phyloP scores from a whole-genome alignment of 192 early-diverging fungal species.

The Coemansia sp. region DNA sequence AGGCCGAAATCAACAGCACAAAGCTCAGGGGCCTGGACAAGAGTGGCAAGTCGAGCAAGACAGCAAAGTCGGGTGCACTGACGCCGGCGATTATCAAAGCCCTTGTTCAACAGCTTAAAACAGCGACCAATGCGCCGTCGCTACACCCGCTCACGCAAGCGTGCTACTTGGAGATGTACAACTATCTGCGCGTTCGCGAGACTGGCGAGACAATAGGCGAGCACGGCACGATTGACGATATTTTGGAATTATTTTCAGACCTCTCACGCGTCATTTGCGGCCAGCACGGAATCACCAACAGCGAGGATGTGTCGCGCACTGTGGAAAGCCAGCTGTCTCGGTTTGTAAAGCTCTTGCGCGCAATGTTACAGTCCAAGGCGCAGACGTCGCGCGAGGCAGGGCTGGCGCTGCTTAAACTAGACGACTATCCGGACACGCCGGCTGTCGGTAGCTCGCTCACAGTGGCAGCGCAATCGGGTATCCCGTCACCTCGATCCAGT shows the following conservation, averaged over 20 bases:
- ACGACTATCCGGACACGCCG: conserved; percentile 30
- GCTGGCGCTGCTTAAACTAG: conserved; percentile 45
- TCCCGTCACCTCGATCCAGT: conserved; percentile 7
- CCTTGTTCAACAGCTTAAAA: conserved; percentile 43
- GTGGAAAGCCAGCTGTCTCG: conserved; percentile 44
- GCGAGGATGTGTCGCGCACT: conserved; percentile 29
- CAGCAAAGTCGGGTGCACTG: conserved; percentile 20
- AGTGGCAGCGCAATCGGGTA: conserved; percentile 11
- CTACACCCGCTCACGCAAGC: conserved; percentile 46
- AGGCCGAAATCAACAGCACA: conserved; percentile 30
- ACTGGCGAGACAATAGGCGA: conserved; percentile 29
- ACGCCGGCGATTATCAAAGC: conserved; percentile 39
- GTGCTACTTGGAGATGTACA: conserved; percentile 40
- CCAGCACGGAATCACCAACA: conserved; percentile 28
- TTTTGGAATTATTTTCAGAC: conserved; percentile 39
- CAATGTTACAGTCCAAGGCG: conserved; percentile 44
- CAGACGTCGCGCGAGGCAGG: conserved; percentile 53
- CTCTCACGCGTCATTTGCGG: conserved; percentile 21
- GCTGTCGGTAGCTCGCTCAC: conserved; percentile 9
- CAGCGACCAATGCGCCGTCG: conserved; percentile 25
- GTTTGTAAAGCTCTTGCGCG: conserved; percentile 46
- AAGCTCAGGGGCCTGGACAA: conserved; percentile 34
- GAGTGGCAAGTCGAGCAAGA: not conserved
- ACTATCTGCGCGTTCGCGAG: conserved; percentile 31
- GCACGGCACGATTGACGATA: conserved; percentile 38